Base-by-base conservation (phyloP, 1,284 basidiomycete species). In the Moniliella sp. region DNA sequence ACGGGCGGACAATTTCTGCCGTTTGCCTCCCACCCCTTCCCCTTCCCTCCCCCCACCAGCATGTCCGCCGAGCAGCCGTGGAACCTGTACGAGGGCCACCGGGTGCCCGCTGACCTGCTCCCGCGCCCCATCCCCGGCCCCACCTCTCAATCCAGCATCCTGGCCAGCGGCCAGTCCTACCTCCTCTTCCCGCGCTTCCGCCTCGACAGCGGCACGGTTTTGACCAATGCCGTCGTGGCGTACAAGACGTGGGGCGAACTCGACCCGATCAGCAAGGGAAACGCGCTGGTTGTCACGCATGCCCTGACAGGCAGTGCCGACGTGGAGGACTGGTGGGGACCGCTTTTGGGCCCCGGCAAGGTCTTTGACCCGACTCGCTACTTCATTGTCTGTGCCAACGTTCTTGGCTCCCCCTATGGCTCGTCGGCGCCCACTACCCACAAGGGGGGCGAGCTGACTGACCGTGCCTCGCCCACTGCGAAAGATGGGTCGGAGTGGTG, bases 251-350 rank as follows among this genome's bases (percentile, higher is more conserved):
- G 86, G 84, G 88, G 88, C 1, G 69, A 64, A 34, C 69, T 97
- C 23, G 86, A 91, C 54, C 66, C 70, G n/a, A 45, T 10, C 2
- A 45, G 63, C 0, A 68, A 61, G 32, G 75, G 86, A 54, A 97
- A 97, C 64, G 82, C 76, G 35, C 78, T 97, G 74, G 69, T 97
- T 45, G 88, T 97, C 32, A 93, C 83, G 57, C 91, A 97, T 64
- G 88, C 91, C 0, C 75, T 97, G 45, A 94, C 88, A 0, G 88
- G 88, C 7, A 86, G 81, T 50, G 78, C 86, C 11, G 86, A 94
- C 56, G 84, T 93, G 4, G 80, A 88, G 57, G 88, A 94, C 61
- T 94, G 84, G 30, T 97, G 88, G 88, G 86, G 84, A 13, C 88
- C 86, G 0, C 68, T 97, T 13, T 77, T 97, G 64, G 88, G 91